Evolutionary conservation across 768 basidiomycete genomes (phyloP).

Genomic region (Phaeotremella skinneri): DNA sequence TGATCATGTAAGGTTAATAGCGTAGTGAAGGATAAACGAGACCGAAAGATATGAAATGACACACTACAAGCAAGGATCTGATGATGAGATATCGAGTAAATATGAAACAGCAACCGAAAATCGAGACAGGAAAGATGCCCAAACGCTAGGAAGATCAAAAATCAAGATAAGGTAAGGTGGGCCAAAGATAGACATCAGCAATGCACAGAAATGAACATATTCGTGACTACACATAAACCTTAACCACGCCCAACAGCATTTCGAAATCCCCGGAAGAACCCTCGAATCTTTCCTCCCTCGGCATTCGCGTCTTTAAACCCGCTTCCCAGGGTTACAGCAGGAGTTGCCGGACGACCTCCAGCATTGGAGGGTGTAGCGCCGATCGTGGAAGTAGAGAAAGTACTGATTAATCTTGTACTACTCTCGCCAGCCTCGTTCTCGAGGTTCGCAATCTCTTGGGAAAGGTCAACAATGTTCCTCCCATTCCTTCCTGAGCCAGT

Average conservation of each 20-base stretch:
- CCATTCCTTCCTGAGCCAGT: neutral
- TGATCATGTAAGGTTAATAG: too few relatives aligned
- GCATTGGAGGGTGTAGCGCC: neutral
- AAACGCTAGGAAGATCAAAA: too few relatives aligned
- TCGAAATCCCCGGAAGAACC: neutral
- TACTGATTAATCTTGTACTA: neutral
- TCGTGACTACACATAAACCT: neutral
- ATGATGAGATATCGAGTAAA: too few relatives aligned
- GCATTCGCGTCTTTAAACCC: neutral
- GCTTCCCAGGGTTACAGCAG: slow-evolving; percentile 1
- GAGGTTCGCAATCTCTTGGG: too few relatives aligned
- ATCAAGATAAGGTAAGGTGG: too few relatives aligned
- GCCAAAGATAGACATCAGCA: too few relatives aligned
- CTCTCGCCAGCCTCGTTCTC: neutral
- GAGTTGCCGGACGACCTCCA: neutral
- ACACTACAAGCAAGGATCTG: too few relatives aligned
- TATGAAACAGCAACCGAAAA: too few relatives aligned
- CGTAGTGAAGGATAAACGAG: too few relatives aligned
- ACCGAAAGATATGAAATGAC: neutral
- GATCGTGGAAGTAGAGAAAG: neutral
- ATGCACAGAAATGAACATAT: too few relatives aligned
- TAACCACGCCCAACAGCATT: neutral
- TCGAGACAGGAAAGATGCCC: too few relatives aligned
- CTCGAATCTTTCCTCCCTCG: neutral
- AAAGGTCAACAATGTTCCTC: neutral